Percentiles rank a stretch among this genome's conserved stretches.
Conservation (phyloP, 2,329 filamentous ascomycete species). For the Bipolaris gigantea region DNA sequence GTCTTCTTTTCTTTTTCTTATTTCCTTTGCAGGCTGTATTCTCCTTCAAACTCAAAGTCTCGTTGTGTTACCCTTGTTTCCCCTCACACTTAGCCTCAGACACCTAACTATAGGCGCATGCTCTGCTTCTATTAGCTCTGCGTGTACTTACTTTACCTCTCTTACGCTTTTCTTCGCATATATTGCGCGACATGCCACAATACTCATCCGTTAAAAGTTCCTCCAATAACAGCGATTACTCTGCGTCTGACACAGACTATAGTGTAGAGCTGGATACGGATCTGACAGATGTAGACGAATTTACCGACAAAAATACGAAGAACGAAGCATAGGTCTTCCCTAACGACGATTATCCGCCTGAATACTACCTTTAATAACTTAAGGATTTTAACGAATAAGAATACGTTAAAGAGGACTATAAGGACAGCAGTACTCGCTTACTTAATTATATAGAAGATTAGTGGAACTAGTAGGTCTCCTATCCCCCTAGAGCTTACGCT, state of each 20-base stretch:
- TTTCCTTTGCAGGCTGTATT: constrained; percentile 4
- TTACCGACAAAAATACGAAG: constrained; percentile 6
- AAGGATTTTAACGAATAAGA: constrained; percentile 10
- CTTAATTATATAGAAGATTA: constrained; percentile 22
- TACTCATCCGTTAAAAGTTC: constrained; percentile 11
- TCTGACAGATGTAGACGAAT: constrained; percentile 11
- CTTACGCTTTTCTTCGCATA: constrained; percentile 1
- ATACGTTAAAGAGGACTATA: too few relatives aligned
- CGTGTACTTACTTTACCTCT: too few relatives aligned
- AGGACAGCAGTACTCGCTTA: too few relatives aligned
- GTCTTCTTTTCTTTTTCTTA: constrained; percentile 6
- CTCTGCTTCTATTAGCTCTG: constrained; percentile 1
- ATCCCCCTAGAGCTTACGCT: constrained; percentile 4
- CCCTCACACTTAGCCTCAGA: constrained; percentile 4
- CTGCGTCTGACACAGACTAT: constrained; percentile 10
- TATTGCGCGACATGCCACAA: constrained; percentile 9
- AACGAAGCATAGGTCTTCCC: constrained; percentile 9
- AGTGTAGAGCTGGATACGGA: constrained; percentile 15
- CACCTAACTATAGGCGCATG: constrained; percentile 3
- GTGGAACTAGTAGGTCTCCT: constrained; percentile 22
- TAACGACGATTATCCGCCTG: constrained; percentile 15
- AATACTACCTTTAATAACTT: constrained; percentile 21
- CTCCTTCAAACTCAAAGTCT: constrained; percentile 9
- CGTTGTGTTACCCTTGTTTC: constrained; percentile 8
- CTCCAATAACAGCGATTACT: constrained; percentile 14